Percentiles rank a stretch among this genome's conserved stretches.
These are phyloP conservation scores for Boletus speciosus DNA, from an alignment of 768 basidiomycete species.

Conservation along the genomic window DNA sequence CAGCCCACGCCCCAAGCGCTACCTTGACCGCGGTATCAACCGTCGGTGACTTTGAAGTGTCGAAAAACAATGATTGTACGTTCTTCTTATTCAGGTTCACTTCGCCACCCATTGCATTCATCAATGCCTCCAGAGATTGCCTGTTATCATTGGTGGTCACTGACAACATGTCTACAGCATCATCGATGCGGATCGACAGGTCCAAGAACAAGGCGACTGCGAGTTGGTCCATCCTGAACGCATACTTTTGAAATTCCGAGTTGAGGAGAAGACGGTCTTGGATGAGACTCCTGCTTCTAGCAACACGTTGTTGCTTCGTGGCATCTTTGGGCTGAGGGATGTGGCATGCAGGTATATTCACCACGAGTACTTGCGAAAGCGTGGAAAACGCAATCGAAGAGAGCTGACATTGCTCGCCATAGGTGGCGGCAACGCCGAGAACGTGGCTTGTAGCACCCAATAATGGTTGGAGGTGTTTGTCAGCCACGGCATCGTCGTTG, in stretches of 20 bases:
- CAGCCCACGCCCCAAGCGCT: slow-evolving; percentile 46
- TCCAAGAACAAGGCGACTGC: slow-evolving; percentile 40
- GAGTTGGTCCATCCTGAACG: slow-evolving; percentile 47
- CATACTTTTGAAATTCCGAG: slow-evolving; percentile 30
- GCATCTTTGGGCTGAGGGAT: background rate
- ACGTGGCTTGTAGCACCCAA: slow-evolving; percentile 20
- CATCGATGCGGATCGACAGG: slow-evolving; percentile 30
- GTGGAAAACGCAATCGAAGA: slow-evolving; percentile 41
- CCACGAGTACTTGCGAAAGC: slow-evolving; percentile 30
- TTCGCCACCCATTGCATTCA: slow-evolving; percentile 39
- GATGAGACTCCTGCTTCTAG: slow-evolving; percentile 24
- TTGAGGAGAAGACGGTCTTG: slow-evolving; percentile 33
- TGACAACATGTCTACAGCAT: slow-evolving; percentile 43
- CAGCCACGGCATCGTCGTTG: slow-evolving; percentile 26
- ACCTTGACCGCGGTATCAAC: slow-evolving; percentile 13
- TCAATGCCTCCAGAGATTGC: slow-evolving; percentile 33
- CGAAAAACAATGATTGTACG: slow-evolving; percentile 31
- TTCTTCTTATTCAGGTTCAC: slow-evolving; percentile 22
- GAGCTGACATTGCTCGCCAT: slow-evolving; percentile 34
- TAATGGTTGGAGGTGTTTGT: slow-evolving; percentile 27
- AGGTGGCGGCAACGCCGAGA: slow-evolving; percentile 44
- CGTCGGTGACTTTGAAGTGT: slow-evolving; percentile 15
- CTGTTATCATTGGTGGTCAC: slow-evolving; percentile 19
- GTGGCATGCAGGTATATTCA: slow-evolving; percentile 27
- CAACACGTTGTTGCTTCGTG: background rate